Evolutionary conservation across 1,139 yeast genomes (phyloP).

Genomic region (Diutina neorugosa): DNA sequence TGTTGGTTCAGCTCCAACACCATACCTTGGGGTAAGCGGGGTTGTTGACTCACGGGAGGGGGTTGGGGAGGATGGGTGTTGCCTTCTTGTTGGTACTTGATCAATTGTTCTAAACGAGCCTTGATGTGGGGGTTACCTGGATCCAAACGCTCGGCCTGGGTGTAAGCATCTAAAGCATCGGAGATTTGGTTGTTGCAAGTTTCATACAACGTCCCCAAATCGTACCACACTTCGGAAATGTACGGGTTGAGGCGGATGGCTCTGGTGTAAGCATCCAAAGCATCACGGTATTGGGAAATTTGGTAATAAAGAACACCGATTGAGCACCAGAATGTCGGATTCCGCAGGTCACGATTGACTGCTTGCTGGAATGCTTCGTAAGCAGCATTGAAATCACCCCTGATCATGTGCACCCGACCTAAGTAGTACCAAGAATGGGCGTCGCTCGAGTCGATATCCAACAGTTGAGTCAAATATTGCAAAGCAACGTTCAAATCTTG

Average conservation of each 20-base stretch:
- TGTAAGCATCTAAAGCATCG: constrained; percentile 94
- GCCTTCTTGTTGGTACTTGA: constrained; percentile 65
- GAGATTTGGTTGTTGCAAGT: constrained; percentile 91
- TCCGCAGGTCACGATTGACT: constrained; percentile 88
- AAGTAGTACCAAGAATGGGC: constrained; percentile 96
- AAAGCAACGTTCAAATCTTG: constrained; percentile 80
- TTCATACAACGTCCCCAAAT: constrained; percentile 90
- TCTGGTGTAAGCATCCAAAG: constrained; percentile 92
- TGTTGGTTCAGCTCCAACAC: constrained; percentile 38
- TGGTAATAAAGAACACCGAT: constrained; percentile 95
- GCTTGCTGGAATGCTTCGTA: constrained; percentile 98
- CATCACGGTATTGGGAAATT: constrained; percentile 91
- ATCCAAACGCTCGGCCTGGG: constrained; percentile 90
- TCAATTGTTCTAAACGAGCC: constrained; percentile 78
- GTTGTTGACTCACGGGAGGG: constrained; percentile 52
- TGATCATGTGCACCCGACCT: constrained; percentile 94
- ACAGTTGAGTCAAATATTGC: constrained; percentile 68
- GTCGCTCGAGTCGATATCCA: constrained; percentile 81
- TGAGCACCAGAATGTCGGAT: constrained; percentile 98
- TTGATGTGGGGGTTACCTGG: constrained; percentile 92
- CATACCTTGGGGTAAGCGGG: constrained; percentile 45
- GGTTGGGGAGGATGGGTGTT: constrained; percentile 57
- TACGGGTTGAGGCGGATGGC: constrained; percentile 93
- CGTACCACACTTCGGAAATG: constrained; percentile 97
- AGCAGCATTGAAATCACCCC: constrained; percentile 90